Base-by-base conservation (phyloP, 2,329 filamentous ascomycete species). In the Cytospora leucostoma region DNA sequence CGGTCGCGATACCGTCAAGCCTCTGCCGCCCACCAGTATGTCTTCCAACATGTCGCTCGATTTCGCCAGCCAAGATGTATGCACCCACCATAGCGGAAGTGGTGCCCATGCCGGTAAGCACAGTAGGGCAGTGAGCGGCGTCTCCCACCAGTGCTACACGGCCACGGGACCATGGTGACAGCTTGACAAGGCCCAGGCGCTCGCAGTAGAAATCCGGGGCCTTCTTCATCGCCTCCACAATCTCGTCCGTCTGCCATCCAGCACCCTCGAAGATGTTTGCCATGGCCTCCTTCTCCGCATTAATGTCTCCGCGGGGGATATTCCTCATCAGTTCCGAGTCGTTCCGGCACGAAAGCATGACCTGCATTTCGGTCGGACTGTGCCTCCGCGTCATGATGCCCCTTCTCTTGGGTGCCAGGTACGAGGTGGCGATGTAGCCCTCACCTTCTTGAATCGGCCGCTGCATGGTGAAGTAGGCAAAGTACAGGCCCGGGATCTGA, bases 161-260 rank as follows among this genome's bases (percentile, higher is more conserved):
- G 19, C 57, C 62, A 11, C 21, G 40, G 10, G 34, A 61, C 64
- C 64, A 64, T 2, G 66, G 58, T 2, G 72, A 65, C 66, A 78
- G 71, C 53, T 73, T 74, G 52, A 79, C 72, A 54, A 78, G 74
- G 7, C 71, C 75, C n/a, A 77, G 68, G 19, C 76, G 73, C 35
- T 78, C 74, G 63, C 75, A 77, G 68, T 82, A 82, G 66, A 80
- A 81, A 61, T 82, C 76, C 0, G 76, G 68, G 0, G 74, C 69
- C 1, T 68, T 69, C 32, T 72, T 69, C 76, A 82, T 77, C 1
- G 69, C 76, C 10, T 72, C 63, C 0, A 81, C 52, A 4, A 77
- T 70, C 0, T 75, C 71, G 5, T 75, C 70, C 0, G 68, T 66
- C 63, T 78, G 67, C 73, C 76, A 79, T 1, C 77, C 78, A 0